These are phyloP conservation scores for Penicillium longicatenatum DNA, from an alignment of 495 filamentous ascomycete species.

Conservation along the genomic window DNA sequence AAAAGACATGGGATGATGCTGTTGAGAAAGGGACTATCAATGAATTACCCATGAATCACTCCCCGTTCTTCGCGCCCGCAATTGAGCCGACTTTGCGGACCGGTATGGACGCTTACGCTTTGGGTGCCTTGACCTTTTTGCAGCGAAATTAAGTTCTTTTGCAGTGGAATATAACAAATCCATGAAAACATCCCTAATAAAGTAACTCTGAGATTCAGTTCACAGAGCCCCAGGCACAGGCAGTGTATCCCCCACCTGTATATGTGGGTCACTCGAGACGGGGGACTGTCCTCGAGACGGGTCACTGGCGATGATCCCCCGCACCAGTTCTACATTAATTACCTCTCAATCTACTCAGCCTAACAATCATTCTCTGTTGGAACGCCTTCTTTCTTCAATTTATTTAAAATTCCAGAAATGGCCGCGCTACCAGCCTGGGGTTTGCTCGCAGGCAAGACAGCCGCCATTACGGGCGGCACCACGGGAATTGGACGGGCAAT, in stretches of 20 bases:
- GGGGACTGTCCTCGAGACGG: not conserved
- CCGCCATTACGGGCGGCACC: slow-evolving; percentile 69
- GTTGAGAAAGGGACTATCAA: slow-evolving; percentile 43
- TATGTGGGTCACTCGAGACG: not conserved
- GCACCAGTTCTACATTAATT: not conserved
- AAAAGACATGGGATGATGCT: slow-evolving; percentile 48
- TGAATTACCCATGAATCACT: slow-evolving; percentile 58
- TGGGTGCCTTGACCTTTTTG: slow-evolving; percentile 53
- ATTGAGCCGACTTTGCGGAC: slow-evolving; percentile 60
- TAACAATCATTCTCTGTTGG: not conserved
- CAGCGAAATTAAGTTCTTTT: slow-evolving; percentile 10
- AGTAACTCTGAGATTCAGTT: too few relatives aligned
- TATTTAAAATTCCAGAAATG: slow-evolving; percentile 6
- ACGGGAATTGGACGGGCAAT: slow-evolving; percentile 75
- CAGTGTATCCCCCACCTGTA: not conserved
- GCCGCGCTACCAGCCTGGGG: slow-evolving; percentile 25
- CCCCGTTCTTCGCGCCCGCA: slow-evolving; percentile 59
- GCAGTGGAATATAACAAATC: too few relatives aligned
- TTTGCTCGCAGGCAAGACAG: slow-evolving; percentile 59
- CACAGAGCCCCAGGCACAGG: too few relatives aligned
- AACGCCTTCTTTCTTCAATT: not conserved
- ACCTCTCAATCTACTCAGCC: not conserved
- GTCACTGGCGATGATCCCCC: not conserved
- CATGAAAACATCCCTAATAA: too few relatives aligned
- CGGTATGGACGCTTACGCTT: slow-evolving; percentile 56